Conservation (phyloP, 371 early-diverging fungal genomes). For the Mucor plumbeus region DNA sequence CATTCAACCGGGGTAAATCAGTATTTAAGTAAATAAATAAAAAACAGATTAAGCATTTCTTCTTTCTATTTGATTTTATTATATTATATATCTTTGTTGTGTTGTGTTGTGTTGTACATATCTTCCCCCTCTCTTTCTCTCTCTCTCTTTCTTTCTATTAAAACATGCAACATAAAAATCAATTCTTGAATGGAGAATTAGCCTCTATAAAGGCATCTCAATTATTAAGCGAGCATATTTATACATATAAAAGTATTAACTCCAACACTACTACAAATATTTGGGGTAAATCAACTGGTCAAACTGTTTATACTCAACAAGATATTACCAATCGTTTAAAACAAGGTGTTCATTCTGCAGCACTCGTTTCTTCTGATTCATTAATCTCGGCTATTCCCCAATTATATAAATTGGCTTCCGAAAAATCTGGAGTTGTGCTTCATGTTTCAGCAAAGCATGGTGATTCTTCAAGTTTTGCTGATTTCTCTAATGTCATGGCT, state of each 20-base stretch:
- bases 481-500: slow-evolving; percentile 73
- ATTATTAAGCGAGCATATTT: slow-evolving; percentile 71
- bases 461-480: slow-evolving; percentile 38
- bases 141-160: slow-evolving; percentile 12
- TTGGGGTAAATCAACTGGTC: slow-evolving; percentile 23
- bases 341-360: slow-evolving; percentile 39
- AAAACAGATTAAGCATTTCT: background rate
- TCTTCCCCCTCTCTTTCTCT: slow-evolving; percentile 2
- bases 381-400: slow-evolving; percentile 70
- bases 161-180: slow-evolving; percentile 14
- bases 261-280: background rate
- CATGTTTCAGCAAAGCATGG: slow-evolving; percentile 57
- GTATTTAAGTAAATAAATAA: slow-evolving; percentile 13
- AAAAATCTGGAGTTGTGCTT: slow-evolving; percentile 58
- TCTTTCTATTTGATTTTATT: slow-evolving; percentile 6
- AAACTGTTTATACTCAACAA: slow-evolving; percentile 28
- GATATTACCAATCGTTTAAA: slow-evolving; percentile 27
- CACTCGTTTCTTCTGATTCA: slow-evolving; percentile 55
- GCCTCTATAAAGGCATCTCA: slow-evolving; percentile 75
- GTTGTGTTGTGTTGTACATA: slow-evolving; percentile 4
- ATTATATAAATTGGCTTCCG: slow-evolving; percentile 61
- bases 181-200: slow-evolving; percentile 57
- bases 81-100: slow-evolving; percentile 6
- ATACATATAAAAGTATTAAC: slow-evolving; percentile 52
- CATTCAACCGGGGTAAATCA: slow-evolving; percentile 10